Base-by-base conservation (phyloP, 192 early-diverging fungal genomes). In the Gaertneriomyces semiglobifer region DNA sequence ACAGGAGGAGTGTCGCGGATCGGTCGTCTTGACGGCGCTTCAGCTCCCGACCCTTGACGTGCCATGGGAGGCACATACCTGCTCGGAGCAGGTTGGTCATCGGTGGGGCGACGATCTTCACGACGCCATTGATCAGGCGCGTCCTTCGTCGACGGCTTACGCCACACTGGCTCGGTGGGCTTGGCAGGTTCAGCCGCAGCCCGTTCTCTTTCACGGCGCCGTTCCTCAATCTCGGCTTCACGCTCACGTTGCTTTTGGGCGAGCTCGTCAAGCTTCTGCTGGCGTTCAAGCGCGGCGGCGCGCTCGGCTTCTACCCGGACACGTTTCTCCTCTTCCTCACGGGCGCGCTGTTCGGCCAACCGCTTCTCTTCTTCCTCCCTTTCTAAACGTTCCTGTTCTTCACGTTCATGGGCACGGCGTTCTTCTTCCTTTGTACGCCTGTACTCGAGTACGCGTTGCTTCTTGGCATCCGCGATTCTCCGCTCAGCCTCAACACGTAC, bases 401-500 rank as follows among this genome's bases (percentile, higher is more conserved):
- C 73, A 12, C 64, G 67, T 41, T 67, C 64, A n/a, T 53, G 45
- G 38, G 55, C 52, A n/a, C 41, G 18, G 38, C 72, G 68, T 56
- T 85, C 76, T 65, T 83, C 82, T 16, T 77, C 80, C 75, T 76
- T 80, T 44, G 68, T 74, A 54, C 80, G 77, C 62, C 78, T 75
- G 71, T 80, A 80, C 56, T 85, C 69, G 50, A 83, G 82, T 56
- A 90, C 83, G 52, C 92, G 81, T 20, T 79, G 75, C 48, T 80
- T 78, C 80, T 93, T 92, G 48, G 88, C 93, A 46, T 83, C 82
- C 58, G 75, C 85, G 70, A 93, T 87, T 66, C 81, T 82, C 16
- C 66, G 64, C 60, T 88, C 72, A 33, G 83, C 84, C 39, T 84
- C 83, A 19, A 64, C 79, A 14, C 81, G 75, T 55, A 81, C 74